Conservation (phyloP, 1,139 yeast genomes). For the Lodderomyces theae region DNA sequence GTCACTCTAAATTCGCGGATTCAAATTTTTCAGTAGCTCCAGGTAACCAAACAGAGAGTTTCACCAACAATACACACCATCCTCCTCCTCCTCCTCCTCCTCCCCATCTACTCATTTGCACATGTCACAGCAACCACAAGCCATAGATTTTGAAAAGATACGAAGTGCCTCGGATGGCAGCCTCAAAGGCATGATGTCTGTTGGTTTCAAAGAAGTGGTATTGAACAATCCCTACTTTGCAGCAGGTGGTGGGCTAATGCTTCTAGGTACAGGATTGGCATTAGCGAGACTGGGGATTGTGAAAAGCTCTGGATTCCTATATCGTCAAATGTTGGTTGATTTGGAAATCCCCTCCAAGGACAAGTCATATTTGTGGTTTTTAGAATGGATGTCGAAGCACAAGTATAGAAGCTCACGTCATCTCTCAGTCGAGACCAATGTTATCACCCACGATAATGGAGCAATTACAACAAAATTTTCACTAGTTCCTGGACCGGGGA, state of each 20-base stretch:
- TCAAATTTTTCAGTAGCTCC: conserved; percentile 1
- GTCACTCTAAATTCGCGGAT: background rate
- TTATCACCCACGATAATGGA: conserved; percentile 89
- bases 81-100: too few relatives aligned
- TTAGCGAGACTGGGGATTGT: conserved; percentile 68
- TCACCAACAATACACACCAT: too few relatives aligned
- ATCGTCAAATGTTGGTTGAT: conserved; percentile 84
- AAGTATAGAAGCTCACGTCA: conserved; percentile 76
- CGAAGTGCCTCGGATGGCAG: conserved; percentile 38
- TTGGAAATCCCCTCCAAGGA: conserved; percentile 92
- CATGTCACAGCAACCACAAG: conserved; percentile 16
- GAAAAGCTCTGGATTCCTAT: conserved; percentile 63
- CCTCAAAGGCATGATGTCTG: conserved; percentile 29
- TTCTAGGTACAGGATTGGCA: conserved; percentile 84
- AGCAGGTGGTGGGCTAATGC: conserved; percentile 96
- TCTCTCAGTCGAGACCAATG: conserved; percentile 84
- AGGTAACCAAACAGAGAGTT: background rate
- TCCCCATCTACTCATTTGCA: background rate
- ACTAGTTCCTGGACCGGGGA: conserved; percentile 98
- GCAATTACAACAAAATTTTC: conserved; percentile 83
- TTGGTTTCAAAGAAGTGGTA: conserved; percentile 53
- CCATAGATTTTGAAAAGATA: conserved; percentile 39
- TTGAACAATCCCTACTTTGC: conserved; percentile 88
- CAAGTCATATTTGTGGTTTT: conserved; percentile 90
- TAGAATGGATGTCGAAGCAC: conserved; percentile 93